phyloP scores from a whole-genome alignment of 2,329 filamentous ascomycete species.

The Coccinonectria pachysandricola region DNA sequence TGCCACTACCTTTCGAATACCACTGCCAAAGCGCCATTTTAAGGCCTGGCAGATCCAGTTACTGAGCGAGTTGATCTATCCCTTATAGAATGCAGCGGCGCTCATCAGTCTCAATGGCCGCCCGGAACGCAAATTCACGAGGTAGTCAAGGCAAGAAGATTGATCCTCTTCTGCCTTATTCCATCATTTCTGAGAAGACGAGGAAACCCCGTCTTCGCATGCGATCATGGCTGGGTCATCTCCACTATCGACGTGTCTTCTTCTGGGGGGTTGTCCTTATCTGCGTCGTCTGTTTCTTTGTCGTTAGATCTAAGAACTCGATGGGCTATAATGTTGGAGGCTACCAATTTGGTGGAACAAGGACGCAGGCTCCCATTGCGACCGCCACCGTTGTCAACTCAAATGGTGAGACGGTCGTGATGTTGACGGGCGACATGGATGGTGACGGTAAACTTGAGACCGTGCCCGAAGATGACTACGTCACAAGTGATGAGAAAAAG shows the following conservation, averaged over 20 bases:
- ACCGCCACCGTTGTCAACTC: constrained; percentile 18
- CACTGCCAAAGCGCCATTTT: constrained; percentile 3
- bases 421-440: constrained; percentile 20
- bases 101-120: constrained; percentile 23
- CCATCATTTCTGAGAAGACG: constrained; percentile 23
- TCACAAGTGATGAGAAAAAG: constrained; percentile 21
- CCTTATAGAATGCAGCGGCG: constrained; percentile 20
- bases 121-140: constrained; percentile 25
- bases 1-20: constrained; percentile 5
- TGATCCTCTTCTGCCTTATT: constrained; percentile 25
- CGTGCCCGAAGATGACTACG: constrained; percentile 14
- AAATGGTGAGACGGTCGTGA: constrained; percentile 18
- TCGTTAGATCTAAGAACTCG: constrained; percentile 26
- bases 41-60: constrained; percentile 3
- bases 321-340: constrained; percentile 13
- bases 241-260: constrained; percentile 41
- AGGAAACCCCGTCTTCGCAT: constrained; percentile 28
- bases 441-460: constrained; percentile 18
- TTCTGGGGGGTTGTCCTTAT: constrained; percentile 37
- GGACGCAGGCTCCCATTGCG: constrained; percentile 14
- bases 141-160: constrained; percentile 20
- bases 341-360: constrained; percentile 13
- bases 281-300: constrained; percentile 29
- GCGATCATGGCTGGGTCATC: constrained; percentile 38
- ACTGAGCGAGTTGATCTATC: constrained; percentile 12